Base-by-base conservation (phyloP, 2,329 filamentous ascomycete genomes). In the Monilinia vaccinii-corymbosi region DNA sequence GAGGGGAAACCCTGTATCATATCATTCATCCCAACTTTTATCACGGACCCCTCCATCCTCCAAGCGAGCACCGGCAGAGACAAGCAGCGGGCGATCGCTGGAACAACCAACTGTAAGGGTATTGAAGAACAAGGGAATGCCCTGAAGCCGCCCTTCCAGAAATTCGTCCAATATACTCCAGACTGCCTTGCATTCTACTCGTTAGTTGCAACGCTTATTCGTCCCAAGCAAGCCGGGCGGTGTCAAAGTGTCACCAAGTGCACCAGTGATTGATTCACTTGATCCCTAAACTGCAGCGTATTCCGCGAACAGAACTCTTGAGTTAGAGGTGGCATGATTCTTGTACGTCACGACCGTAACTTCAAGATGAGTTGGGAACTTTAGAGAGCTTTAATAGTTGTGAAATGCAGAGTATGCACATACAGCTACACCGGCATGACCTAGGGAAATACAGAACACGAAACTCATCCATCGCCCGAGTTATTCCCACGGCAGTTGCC, bases 31-130 rank as follows among this genome's bases (percentile, higher is more conserved):
- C 63, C 65, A 66, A 58, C 61, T 44, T 58, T 65, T 67, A 68
- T 61, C 66, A 70, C 67, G 67, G 68, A 63, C 67, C 51, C 67
- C 67, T 62, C 60, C 58, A 63, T 64, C 61, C 60, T 65, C 63
- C 58, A 68, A 69, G 67, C 68, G 66, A 70, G 65, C 58, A 60
- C 62, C 62, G 61, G 60, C 64, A 65, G 62, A 66, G 63, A 66
- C 65, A 64, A 63, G 61, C 63, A 67, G 61, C 62, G 67, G 36
- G 60, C 65, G 68, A 70, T 70, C 66, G 61, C 60, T 67, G 61
- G 58, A 61, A 62, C 56, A 45, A 58, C 32, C 56, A 45, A 58
- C 32, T 38, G 58, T 64, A 62, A 65, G 63, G 63, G 57, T 60
- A 47, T 46, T 49, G 56, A 46, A 56, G 51, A 56, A 42, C 53